These are phyloP conservation scores for Ogataea nonfermentans DNA, from an alignment of 805 yeast species.

Conservation along the genomic window DNA sequence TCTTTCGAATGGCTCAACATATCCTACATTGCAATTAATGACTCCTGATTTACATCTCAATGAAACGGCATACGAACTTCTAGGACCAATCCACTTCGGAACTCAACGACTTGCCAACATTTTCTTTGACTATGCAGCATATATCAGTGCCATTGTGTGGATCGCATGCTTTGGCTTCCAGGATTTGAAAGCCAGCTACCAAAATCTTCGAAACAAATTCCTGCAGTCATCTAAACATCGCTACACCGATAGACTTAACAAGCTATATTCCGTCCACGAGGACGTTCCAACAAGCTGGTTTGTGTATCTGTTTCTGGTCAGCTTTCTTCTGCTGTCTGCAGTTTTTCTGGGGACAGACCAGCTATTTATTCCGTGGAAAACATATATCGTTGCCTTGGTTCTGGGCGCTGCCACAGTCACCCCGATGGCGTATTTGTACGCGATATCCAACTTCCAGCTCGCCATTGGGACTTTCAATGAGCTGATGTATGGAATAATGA, in stretches of 20 bases:
- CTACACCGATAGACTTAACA: constrained; percentile 44
- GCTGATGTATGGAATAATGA: constrained; percentile 45
- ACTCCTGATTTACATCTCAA: constrained; percentile 41
- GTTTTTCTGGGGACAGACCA: constrained; percentile 34
- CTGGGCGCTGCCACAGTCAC: constrained; percentile 47
- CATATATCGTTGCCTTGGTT: constrained; percentile 42
- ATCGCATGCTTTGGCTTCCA: constrained; percentile 31
- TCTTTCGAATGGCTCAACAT: constrained; percentile 36
- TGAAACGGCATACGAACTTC: constrained; percentile 42
- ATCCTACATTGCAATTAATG: constrained; percentile 43
- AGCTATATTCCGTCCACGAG: constrained; percentile 37
- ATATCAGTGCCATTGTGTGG: constrained; percentile 48
- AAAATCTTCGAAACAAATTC: constrained; percentile 6
- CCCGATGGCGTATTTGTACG: constrained; percentile 50
- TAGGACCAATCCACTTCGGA: constrained; percentile 48
- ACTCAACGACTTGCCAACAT: constrained; percentile 50
- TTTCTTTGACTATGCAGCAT: constrained; percentile 54
- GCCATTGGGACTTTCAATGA: constrained; percentile 54
- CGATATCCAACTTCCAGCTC: constrained; percentile 49
- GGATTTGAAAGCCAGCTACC: constrained; percentile 20
- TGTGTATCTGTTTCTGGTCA: constrained; percentile 33
- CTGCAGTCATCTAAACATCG: constrained; percentile 2
- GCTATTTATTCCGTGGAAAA: constrained; percentile 37
- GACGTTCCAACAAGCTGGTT: constrained; percentile 49
- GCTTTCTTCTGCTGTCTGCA: constrained; percentile 36